Evolutionary conservation across 331 rosid species (phyloP), one percentile per base, ranked within the genome.

Genomic region (Dryas integrifolia): DNA sequence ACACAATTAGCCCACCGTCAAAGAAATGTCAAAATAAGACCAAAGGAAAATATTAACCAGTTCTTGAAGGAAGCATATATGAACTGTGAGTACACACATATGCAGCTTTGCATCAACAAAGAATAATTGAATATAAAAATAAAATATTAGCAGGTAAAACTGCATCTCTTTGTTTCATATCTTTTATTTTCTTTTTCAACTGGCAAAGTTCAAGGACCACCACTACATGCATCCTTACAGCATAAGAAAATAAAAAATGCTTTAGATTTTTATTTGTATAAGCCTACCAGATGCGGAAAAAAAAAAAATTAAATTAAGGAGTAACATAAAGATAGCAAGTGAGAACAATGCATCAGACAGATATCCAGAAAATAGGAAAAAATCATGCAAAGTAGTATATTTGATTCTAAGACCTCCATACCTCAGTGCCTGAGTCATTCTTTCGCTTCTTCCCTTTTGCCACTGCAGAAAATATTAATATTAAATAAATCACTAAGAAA

Each of bases 381-480:
- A 70, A 74, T 43, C 3, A 72, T 58, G 40, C 16, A 13, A 76
- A 64, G n/a, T 21, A 62, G 24, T 53, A 67, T 41, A 21, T 72
- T 51, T 67, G 61, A 65, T 70, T 70, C 61, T 46, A 57, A 62
- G 44, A 70, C 50, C 86, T 80, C 73, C 88, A 68, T 52, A 93
- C 97, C 98, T 89, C 93, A 79, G 57, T 70, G 51, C 88, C 88
- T 2, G 86, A 84, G 69, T 91, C 98, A 84, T 46, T 85, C 89
- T 91, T 93, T 57, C 88, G 87, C 70, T 89, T 89, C 83, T 94
- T 94, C 81, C 96, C 90, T 77, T 85, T 89, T 46, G 92, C 24
- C 67, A 64, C 97, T 89, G 91, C 87, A 86, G 64, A 78, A 67
- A 76, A 80, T 43, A 62, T 76, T 50, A 68, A 62, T 57, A 82